These are phyloP conservation scores for Naganishia friedmannii DNA, from an alignment of 768 basidiomycete genomes.

Conservation along the genomic window DNA sequence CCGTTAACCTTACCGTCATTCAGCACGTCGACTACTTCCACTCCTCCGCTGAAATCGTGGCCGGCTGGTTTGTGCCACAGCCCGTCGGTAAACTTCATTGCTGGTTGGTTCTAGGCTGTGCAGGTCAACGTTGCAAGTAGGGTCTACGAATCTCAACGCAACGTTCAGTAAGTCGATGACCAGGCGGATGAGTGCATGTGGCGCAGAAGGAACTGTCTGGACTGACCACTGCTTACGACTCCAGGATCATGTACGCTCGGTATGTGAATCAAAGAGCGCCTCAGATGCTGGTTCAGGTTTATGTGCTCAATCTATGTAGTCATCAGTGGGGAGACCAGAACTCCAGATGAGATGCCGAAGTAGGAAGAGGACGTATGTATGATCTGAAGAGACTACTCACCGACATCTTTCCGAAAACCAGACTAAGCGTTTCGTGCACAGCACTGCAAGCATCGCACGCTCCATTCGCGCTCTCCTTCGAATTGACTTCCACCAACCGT, in stretches of 20 bases:
- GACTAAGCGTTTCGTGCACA: not conserved
- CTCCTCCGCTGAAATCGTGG: conserved; percentile 62
- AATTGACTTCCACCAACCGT: not conserved
- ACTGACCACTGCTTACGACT: no score
- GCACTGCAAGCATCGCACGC: not conserved
- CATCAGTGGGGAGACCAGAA: no score
- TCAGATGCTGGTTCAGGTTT: no score
- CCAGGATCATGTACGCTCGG: no score
- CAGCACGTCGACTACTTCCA: conserved; percentile 61
- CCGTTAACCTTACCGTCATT: conserved; percentile 48
- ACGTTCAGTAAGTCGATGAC: no score
- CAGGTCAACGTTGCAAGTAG: not conserved
- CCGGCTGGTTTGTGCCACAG: conserved; percentile 54
- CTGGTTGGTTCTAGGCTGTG: not conserved
- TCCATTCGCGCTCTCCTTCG: not conserved
- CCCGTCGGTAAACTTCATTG: conserved; percentile 28
- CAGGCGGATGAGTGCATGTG: no score
- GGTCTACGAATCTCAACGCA: no score
- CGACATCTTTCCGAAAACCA: not conserved
- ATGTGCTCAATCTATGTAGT: no score
- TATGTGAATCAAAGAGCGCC: no score
- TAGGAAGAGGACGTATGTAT: not conserved
- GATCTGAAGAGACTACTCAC: no score
- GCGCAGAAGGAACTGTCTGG: no score
- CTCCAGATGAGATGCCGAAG: no score